These are phyloP conservation scores for Irpex sp. DNA, from an alignment of 1,284 basidiomycete species.

Conservation along the genomic window DNA sequence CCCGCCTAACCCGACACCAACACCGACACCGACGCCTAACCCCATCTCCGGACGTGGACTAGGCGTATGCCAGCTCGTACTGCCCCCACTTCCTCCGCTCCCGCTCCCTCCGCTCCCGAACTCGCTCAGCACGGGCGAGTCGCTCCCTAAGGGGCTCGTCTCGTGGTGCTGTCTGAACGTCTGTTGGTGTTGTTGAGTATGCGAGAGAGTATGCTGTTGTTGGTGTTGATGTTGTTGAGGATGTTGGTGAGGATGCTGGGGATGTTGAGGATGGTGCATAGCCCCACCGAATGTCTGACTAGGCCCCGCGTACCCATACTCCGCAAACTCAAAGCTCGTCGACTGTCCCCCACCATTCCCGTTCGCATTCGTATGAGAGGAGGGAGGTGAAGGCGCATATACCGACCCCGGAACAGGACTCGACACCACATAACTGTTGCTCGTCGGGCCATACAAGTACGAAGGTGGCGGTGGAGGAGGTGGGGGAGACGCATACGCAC, in stretches of 20 bases:
- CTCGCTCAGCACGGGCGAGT: neutral
- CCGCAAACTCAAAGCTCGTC: neutral
- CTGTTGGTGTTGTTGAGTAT: neutral
- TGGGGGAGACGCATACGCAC: neutral
- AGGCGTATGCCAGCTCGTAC: conserved; percentile 7
- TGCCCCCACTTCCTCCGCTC: conserved; percentile 2
- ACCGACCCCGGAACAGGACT: neutral
- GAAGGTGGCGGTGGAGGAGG: neutral
- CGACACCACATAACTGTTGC: neutral
- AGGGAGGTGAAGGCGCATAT: neutral
- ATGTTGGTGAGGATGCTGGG: neutral
- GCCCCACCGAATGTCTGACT: neutral
- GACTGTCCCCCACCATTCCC: no score
- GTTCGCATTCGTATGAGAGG: no score
- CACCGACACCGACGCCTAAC: neutral
- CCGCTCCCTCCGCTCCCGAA: neutral
- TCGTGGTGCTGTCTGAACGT: neutral
- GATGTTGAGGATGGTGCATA: neutral
- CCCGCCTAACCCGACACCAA: neutral
- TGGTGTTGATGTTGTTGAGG: neutral
- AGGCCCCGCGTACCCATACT: neutral
- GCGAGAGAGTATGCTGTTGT: neutral
- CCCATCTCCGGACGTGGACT: neutral
- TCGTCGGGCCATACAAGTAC: neutral
- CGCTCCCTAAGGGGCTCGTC: neutral